Percentiles rank a stretch among this genome's conserved stretches.
phyloP scores from a whole-genome alignment of 805 yeast genomes.

The Teunomyces pallodes region DNA sequence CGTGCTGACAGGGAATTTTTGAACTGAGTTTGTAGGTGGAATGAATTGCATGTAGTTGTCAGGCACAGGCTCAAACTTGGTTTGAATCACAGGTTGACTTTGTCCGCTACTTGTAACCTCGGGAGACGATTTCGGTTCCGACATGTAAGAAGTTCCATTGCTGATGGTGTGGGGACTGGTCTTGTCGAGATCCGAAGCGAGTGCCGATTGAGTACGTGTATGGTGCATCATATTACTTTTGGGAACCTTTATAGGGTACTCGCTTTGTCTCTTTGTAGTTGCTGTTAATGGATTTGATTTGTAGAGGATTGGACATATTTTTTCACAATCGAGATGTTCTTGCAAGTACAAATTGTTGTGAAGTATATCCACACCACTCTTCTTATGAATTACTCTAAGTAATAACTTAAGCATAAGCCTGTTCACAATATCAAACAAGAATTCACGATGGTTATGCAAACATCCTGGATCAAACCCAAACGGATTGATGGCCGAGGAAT shows the following conservation, averaged over 20 bases:
- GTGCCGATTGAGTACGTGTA: not conserved
- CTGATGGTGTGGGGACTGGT: not conserved
- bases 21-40: not conserved
- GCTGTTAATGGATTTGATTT: not conserved
- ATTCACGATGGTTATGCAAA: not conserved
- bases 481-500: not conserved
- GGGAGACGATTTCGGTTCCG: not conserved
- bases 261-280: not conserved
- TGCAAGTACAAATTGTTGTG: not conserved
- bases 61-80: not conserved
- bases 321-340: slow-evolving; percentile 1
- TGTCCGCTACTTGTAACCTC: not conserved
- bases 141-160: not conserved
- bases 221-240: not conserved
- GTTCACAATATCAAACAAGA: slow-evolving; percentile 1
- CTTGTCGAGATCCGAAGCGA: not conserved
- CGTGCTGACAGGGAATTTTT: not conserved
- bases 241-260: not conserved
- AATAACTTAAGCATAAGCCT: slow-evolving; percentile 1
- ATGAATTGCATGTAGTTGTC: not conserved
- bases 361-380: not conserved
- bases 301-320: not conserved
- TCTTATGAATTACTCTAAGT: not conserved
- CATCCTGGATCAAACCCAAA: slow-evolving; percentile 2
- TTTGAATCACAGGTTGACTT: not conserved